Base-by-base conservation (phyloP, 2,329 filamentous ascomycete species). In the Colletotrichum liaoningense region DNA sequence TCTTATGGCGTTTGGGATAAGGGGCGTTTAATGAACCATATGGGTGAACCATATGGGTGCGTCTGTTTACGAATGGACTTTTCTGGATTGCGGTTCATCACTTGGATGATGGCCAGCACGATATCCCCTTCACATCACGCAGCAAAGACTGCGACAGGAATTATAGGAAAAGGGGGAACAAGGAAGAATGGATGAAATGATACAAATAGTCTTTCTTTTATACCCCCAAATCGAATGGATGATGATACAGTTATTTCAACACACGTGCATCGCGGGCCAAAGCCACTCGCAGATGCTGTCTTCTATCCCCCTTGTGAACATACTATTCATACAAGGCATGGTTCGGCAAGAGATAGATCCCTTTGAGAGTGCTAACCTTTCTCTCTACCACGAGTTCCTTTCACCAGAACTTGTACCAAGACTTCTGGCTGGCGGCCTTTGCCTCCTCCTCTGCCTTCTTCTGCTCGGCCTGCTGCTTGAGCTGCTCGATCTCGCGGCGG, bases 361-460 rank as follows among this genome's bases (percentile, higher is more conserved):
- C 12, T 28, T 56, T 16, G 12, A 16, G 30, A 11, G 16, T 19
- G 30, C 46, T 11, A 5, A 5, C 28, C 33, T 22, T 11, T 52
- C 8, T 2, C 28, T 42, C 16, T 38, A n/a, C 5, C 4, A 11
- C 7, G 28, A 49, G 6, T 11, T 8, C 11, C 38, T 22, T 59
- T 30, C 76, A 91, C 89, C 89, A 91, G 72, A 90, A 84, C 79
- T 84, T 88, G 79, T 89, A 91, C 89, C 89, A 90, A 28, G 84
- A 80, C 78, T 80, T 86, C 69, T 79, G 78, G 63, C 76, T 76
- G 14, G 76, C 76, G 16, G 77, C 77, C 63, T 81, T 81, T 57
- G 80, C 79, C 46, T 82, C 79, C 72, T 83, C 81, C 67, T 79
- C 79, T 68, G 82, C 79, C 52, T 77, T 72, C 62, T 78, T 75